These are phyloP conservation scores for Komagataella ulmi DNA, from an alignment of 805 yeast species.

Conservation along the genomic window DNA sequence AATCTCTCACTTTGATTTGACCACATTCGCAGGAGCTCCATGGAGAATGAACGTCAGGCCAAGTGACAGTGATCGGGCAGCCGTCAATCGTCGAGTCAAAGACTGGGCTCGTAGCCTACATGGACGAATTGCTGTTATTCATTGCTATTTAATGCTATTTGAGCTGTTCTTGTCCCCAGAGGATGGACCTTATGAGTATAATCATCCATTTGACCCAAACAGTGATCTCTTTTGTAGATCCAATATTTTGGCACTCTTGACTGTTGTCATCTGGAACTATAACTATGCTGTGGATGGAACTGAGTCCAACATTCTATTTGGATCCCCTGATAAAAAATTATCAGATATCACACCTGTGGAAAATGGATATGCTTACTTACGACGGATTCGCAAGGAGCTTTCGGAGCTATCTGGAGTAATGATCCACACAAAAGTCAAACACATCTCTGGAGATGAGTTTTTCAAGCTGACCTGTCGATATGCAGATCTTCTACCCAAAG, in stretches of 20 bases:
- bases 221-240: conserved; percentile 34
- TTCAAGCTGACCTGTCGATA: conserved; percentile 27
- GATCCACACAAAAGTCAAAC: conserved; percentile 19
- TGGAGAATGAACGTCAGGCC: conserved; percentile 62
- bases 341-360: conserved; percentile 23
- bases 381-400: conserved; percentile 32
- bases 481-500: conserved; percentile 23
- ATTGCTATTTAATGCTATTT: conserved; percentile 46
- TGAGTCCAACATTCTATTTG: conserved; percentile 21
- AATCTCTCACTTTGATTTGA: conserved; percentile 65
- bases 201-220: conserved; percentile 34
- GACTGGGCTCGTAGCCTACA: conserved; percentile 35
- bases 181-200: conserved; percentile 26
- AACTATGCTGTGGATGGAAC: conserved; percentile 33
- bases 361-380: conserved; percentile 34
- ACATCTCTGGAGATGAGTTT: conserved; percentile 19
- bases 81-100: conserved; percentile 32
- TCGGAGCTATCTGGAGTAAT: conserved; percentile 16
- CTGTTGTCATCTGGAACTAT: conserved; percentile 38
- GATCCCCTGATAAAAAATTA: conserved; percentile 3
- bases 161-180: conserved; percentile 49
- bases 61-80: conserved; percentile 32
- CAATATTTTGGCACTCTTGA: conserved; percentile 26
- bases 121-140: conserved; percentile 42
- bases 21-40: conserved; percentile 73